These are phyloP conservation scores for Scytalidium sp. DNA, from an alignment of 2,329 filamentous ascomycete species.

Conservation along the genomic window DNA sequence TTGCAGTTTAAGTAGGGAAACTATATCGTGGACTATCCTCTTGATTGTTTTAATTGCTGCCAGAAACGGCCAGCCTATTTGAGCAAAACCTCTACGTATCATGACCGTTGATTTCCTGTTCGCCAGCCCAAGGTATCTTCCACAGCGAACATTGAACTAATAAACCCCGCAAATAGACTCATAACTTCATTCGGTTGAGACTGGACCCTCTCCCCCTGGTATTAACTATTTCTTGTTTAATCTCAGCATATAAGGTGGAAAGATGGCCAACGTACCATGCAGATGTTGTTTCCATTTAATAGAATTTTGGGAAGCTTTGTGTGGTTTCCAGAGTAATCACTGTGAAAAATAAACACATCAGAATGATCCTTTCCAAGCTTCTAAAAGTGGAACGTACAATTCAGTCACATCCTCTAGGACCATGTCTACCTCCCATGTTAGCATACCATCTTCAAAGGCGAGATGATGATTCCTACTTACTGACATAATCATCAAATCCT, in stretches of 20 bases:
- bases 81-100: background rate
- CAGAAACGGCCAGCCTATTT: background rate
- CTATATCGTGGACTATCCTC: background rate
- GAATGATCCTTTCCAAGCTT: background rate
- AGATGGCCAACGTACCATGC: slow-evolving; percentile 67
- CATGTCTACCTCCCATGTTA: slow-evolving; percentile 69
- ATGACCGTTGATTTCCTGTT: background rate
- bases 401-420: slow-evolving; percentile 96
- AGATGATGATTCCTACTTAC: slow-evolving; percentile 57
- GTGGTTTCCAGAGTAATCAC: slow-evolving; percentile 86
- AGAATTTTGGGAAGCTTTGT: slow-evolving; percentile 92
- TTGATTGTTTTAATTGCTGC: background rate
- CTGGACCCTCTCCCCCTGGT: slow-evolving; percentile 72
- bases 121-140: background rate
- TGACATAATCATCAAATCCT: slow-evolving; percentile 99
- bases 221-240: too few species aligned
- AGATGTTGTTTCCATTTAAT: slow-evolving; percentile 97
- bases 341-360: slow-evolving; percentile 46
- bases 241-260: background rate
- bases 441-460: background rate
- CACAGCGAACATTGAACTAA: background rate
- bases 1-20: background rate
- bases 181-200: slow-evolving; percentile 11
- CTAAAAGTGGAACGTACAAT: slow-evolving; percentile 58
- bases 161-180: background rate